Percentiles rank a stretch among this genome's conserved stretches.
Conservation (phyloP, 1,139 yeast species). For the Torulaspora pretoriensis region DNA sequence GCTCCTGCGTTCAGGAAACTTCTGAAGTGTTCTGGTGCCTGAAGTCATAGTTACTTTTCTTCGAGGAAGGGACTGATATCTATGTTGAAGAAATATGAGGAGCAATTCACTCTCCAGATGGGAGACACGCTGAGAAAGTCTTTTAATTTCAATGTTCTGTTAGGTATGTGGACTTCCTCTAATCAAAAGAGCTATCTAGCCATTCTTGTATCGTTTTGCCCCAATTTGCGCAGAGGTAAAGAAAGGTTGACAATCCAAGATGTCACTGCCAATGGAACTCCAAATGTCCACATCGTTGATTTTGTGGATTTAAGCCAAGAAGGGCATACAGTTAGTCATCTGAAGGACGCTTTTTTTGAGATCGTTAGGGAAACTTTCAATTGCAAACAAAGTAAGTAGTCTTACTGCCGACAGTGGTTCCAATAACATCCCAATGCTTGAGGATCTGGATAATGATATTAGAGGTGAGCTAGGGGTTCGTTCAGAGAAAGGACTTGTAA, state of each 20-base stretch:
- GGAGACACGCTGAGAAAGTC: slow-evolving; percentile 11
- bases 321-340: slow-evolving; percentile 50
- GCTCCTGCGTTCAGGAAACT: slow-evolving; percentile 5
- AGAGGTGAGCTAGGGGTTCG: slow-evolving; percentile 10
- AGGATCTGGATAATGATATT: slow-evolving; percentile 11
- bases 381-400: slow-evolving; percentile 11
- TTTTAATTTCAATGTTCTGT: slow-evolving; percentile 10
- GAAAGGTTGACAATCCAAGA: slow-evolving; percentile 10
- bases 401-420: slow-evolving; percentile 12
- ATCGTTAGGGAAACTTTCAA: slow-evolving; percentile 33
- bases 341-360: slow-evolving; percentile 50
- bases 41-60: slow-evolving; percentile 6
- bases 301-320: slow-evolving; percentile 36
- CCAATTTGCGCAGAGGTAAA: slow-evolving; percentile 12
- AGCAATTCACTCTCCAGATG: slow-evolving; percentile 14
- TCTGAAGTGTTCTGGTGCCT: slow-evolving; percentile 9
- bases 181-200: slow-evolving; percentile 13
- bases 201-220: slow-evolving; percentile 18
- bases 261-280: slow-evolving; percentile 11
- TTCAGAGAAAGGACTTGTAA: slow-evolving; percentile 8
- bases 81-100: slow-evolving; percentile 12
- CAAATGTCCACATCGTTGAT: slow-evolving; percentile 12
- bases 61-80: slow-evolving; percentile 12
- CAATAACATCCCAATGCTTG: slow-evolving; percentile 10
- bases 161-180: slow-evolving; percentile 15